Evolutionary conservation across 176 grass and related monocot species (phyloP), one percentile per base, ranked within the genome.

Genomic region (Cenchrus fungigraminus): DNA sequence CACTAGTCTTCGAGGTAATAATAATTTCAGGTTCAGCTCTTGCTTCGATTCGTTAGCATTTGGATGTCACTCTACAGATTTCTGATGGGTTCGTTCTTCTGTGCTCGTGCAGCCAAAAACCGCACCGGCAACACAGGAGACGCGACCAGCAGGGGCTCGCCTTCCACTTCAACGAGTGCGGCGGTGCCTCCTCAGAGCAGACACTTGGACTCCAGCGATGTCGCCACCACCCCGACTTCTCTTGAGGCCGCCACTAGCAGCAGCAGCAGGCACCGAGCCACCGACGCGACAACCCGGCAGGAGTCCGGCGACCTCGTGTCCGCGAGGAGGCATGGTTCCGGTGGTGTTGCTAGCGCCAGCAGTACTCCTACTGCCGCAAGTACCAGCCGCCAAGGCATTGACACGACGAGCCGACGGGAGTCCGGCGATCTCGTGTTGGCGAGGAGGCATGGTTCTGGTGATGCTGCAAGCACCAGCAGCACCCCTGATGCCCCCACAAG

Each of bases 1-100:
- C 56, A 29, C 86, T 4, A 94, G 10, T 19, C 97, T 99, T 25
- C 80, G 84, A 94, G 90, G 97, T 99, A 93, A 84, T 57, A 25
- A 25, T 25, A 93, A 86, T 52, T 59, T 58, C 45, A 34, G 15
- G 16, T 43, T 1, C 37, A 1, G 29, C 25, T 28, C 4, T 10
- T 12, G 79, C 2, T 54, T 4, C 22, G 25, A 46, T 20, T 3
- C 8, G 2, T 40, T 85, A 15, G 13, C 44, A 12, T 62, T 46
- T 77, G 52, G n/a, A 17, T 46, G 45, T 58, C 11, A 25, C 40
- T 20, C 40, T 9, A 11, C 14, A 20, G 16, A 7, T 62, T 81
- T 73, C 88, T 96, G 80, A 96, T 37, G 40, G 9, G 14, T 71
- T 62, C 11, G 31, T 32, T 32, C 31, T 34, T 8, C 29, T 25